These are phyloP conservation scores for Zalaria obscura DNA, from an alignment of 2,329 filamentous ascomycete genomes.

Conservation along the genomic window DNA sequence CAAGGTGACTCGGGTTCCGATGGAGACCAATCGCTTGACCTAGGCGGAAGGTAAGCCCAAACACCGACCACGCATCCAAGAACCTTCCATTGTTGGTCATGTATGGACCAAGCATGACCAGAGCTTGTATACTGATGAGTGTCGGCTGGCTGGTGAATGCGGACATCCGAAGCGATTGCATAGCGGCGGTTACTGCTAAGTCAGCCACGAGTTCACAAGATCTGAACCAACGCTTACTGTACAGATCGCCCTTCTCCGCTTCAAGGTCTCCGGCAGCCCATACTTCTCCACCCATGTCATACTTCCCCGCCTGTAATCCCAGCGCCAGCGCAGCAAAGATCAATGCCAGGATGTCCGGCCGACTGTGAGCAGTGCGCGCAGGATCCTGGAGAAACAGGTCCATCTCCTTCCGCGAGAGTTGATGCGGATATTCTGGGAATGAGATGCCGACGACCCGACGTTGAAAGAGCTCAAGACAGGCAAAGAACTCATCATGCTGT, in stretches of 20 bases:
- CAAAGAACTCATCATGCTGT: constrained; percentile 20
- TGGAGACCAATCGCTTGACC: constrained; percentile 36
- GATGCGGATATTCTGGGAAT: constrained; percentile 30
- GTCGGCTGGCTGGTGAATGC: constrained; percentile 35
- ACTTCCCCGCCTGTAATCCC: constrained; percentile 31
- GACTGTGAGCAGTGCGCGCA: constrained; percentile 26
- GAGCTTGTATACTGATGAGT: constrained; percentile 29
- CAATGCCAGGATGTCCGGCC: constrained; percentile 33
- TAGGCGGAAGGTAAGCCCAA: constrained; percentile 33
- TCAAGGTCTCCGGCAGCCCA: constrained; percentile 25
- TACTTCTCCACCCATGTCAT: constrained; percentile 23
- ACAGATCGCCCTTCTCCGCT: constrained; percentile 27
- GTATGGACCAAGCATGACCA: constrained; percentile 35
- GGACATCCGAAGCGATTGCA: constrained; percentile 34
- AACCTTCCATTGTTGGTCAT: constrained; percentile 35
- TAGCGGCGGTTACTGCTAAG: constrained; percentile 28
- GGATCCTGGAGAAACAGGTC: constrained; percentile 29
- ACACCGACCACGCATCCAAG: constrained; percentile 35
- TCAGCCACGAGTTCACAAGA: constrained; percentile 1
- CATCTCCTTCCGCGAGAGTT: constrained; percentile 28
- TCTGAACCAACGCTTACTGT: constrained; percentile 20
- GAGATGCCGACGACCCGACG: constrained; percentile 27
- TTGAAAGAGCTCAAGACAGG: constrained; percentile 27
- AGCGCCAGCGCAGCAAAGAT: constrained; percentile 33
- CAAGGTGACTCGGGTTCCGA: constrained; percentile 31